Base-by-base conservation (phyloP, 2,329 filamentous ascomycete species). In the Epichloe scottii region DNA sequence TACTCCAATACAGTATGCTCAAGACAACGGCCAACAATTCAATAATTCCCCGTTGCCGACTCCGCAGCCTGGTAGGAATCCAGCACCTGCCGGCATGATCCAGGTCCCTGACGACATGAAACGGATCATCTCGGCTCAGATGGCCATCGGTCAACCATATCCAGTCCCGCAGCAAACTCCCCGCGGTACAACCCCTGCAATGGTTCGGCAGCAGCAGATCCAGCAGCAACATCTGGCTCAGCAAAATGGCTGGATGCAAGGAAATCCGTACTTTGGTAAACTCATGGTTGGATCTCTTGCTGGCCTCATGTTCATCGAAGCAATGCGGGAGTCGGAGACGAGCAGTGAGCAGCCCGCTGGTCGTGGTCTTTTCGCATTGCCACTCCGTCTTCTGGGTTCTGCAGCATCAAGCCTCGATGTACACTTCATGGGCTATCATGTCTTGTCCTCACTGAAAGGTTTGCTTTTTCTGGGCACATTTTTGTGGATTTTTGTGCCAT, bases 211-310 rank as follows among this genome's bases (percentile, higher is more conserved):
- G 53, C 77, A 81, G 56, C 76, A 78, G 54, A 75, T 78, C 17
- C 76, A 78, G 56, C 75, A 76, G 54, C 71, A 71, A 49, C 71
- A 73, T 35, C 70, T 72, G 50, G 71, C 72, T 56, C 74, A 77
- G 55, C 69, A 72, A 53, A 70, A 69, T 50, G 68, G 74, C 37
- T 84, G 79, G 78, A 72, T 71, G 48, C 74, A 72, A 53, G 67
- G 71, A 5, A 71, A 67, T 12, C 77, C 76, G 1, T 83, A 81
- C 54, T 76, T 79, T 52, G 79, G 79, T 48, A 95, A 94, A 69
- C 76, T 96, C 57, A 93, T 96, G 87, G 82, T 96, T 5, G 91
- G 91, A 41, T 91, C 90, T 17, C 77, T 97, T 53, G 91, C 90
- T 23, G 89, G 89, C 14, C 73, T 97, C 17, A 95, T 97, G 90